Base-by-base conservation (phyloP, 2,329 filamentous ascomycete species). In the Aspergillus intermedius region DNA sequence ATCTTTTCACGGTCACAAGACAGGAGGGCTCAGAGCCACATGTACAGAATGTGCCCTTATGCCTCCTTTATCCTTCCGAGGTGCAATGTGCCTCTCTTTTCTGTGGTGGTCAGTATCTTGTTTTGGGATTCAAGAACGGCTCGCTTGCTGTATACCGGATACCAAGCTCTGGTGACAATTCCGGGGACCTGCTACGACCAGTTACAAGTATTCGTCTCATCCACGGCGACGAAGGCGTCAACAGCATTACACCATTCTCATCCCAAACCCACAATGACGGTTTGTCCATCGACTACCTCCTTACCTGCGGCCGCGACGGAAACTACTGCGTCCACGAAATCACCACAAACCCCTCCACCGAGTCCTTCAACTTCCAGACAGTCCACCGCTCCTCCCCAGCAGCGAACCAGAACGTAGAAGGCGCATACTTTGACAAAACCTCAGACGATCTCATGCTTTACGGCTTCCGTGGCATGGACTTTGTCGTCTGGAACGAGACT, bases 401-500 rank as follows among this genome's bases (percentile, higher is more conserved):
- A 0, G 82, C 94, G 40, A 87, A 86, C 0, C 83, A 86, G 1
- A 82, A 88, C 56, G 78, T 96, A 34, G 88, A 94, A 65, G 83
- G 84, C 0, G 77, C 85, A 0, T 84, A 81, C 70, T 79, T 91
- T 50, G 63, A 75, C 37, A 58, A 60, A 57, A 49, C 58, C 1
- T 66, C 66, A 0, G 65, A 73, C 1, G 76, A 87, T 42, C 72
- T 95, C 1, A 73, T 90, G 23, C 72, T 95, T 10, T 87, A 84
- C 63, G 91, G 91, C 3, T 97, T 96, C 69, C 82, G 81, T 48
- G 83, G 86, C 62, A 88, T 83, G 53, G 75, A 82, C 42, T 94
- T 97, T 61, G 74, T 95, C 10, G 78, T 91, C 8, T 93, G 88
- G 81, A 88, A 95, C 63, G 83, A 87, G 62, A 83, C 81, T 0